These are phyloP conservation scores for Kodamaea leandrae DNA, from an alignment of 805 yeast species.

Conservation along the genomic window DNA sequence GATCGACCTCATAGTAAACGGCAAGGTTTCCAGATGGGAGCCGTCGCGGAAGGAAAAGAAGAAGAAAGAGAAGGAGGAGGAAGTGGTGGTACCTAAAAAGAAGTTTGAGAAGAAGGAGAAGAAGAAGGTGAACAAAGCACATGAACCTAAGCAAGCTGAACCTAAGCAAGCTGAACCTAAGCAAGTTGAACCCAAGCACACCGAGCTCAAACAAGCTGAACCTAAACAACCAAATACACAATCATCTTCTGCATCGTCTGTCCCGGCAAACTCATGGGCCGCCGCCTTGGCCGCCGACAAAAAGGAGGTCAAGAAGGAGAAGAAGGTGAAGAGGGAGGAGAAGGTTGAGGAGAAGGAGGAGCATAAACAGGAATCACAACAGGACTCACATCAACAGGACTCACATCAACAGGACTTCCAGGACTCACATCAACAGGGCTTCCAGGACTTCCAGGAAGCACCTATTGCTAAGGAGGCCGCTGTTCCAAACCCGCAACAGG, in stretches of 20 bases:
- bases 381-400: too few relatives aligned
- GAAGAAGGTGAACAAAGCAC: slow-evolving; percentile 8
- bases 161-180: too few relatives aligned
- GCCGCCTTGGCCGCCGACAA: slow-evolving; percentile 40
- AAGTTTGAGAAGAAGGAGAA: slow-evolving; percentile 13
- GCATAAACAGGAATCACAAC: slow-evolving; percentile 9
- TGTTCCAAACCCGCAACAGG: slow-evolving; percentile 47
- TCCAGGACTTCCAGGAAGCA: too few relatives aligned
- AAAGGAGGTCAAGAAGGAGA: slow-evolving; percentile 16
- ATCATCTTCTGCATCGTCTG: slow-evolving; percentile 8
- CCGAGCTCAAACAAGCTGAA: slow-evolving; percentile 8
- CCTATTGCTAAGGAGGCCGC: slow-evolving; percentile 41
- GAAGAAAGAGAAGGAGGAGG: slow-evolving; percentile 37
- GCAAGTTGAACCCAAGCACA: slow-evolving; percentile 1
- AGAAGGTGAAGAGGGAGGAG: slow-evolving; percentile 13
- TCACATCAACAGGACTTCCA: too few relatives aligned
- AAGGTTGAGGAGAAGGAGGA: slow-evolving; percentile 16
- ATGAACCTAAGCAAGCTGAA: too few relatives aligned
- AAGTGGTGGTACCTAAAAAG: slow-evolving; percentile 8
- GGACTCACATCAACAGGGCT: too few relatives aligned
- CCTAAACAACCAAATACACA: slow-evolving; percentile 3
- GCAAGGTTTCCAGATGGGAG: slow-evolving; percentile 91
- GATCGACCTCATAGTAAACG: slow-evolving; percentile 84
- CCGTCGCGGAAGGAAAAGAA: slow-evolving; percentile 74
- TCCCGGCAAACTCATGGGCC: slow-evolving; percentile 42